Base-by-base conservation (phyloP, 306 rosid genomes). In the Rubus idaeus region DNA sequence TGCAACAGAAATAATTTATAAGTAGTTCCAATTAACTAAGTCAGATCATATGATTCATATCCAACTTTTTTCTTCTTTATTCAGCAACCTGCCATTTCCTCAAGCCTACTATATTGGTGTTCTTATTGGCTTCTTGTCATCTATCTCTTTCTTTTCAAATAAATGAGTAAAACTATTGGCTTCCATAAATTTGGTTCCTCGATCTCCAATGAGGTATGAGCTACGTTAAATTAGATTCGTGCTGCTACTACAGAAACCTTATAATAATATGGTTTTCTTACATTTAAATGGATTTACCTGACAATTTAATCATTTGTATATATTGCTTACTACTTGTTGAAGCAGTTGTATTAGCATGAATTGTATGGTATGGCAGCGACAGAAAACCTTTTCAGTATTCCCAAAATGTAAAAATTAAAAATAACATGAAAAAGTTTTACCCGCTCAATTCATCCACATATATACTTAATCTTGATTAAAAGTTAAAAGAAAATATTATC, bases 61-160 rank as follows among this genome's bases (percentile, higher is more conserved):
- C 55, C 82, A 80, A 79, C 74, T 45, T 65, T 17, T 17, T 71
- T 72, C 8, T n/a, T 62, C 39, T 55, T 81, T 71, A 63, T 70
- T 45, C 17, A 70, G 82, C 49, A 76, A 76, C 65, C 62, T 60
- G 55, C 10, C 46, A 17, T 16, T 11, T 26, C 11, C 21, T 26
- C 74, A 46, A 68, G 55, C 73, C 46, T 20, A 45, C 35, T 46
- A 45, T 16, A 39, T 2, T 7, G 13, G 23, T 16, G 69, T 39
- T 14, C 37, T 40, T 26, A 26, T 58, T 60, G 8, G 66, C 18
- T 10, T 30, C 41, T 60, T 60, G 66, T 60, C 40, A 21, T 57
- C 63, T 57, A 20, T 57, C 63, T 20, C 12, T 30, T 60, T 60
- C 66, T 60, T 60, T 60, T 11, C 8, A 60, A 60, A 23, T 23